Conservation (phyloP, 2,329 filamentous ascomycete species). For the Aspergillus vadensis region DNA sequence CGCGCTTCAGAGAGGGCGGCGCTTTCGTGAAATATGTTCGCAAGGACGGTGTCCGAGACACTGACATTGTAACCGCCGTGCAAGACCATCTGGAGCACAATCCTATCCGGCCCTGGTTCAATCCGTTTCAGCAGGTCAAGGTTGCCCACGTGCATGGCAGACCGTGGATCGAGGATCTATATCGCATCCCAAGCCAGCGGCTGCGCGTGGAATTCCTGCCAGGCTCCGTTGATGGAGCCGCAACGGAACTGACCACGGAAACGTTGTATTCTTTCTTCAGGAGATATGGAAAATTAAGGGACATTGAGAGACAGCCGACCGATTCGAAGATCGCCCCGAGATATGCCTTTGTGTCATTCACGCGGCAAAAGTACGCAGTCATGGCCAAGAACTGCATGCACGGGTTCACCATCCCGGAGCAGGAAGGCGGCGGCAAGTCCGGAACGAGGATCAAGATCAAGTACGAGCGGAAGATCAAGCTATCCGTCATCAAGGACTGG, state of each 20-base stretch:
- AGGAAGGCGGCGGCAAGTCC: slow-evolving; percentile 70
- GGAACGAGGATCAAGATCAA: slow-evolving; percentile 79
- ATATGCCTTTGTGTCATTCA: slow-evolving; percentile 79
- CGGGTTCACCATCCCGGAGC: slow-evolving; percentile 70
- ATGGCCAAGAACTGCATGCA: slow-evolving; percentile 94
- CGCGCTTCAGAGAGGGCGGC: slow-evolving; percentile 85
- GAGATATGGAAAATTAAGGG: slow-evolving; percentile 83
- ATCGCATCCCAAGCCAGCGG: slow-evolving; percentile 73
- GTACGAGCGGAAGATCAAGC: slow-evolving; percentile 77
- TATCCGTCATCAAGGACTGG: slow-evolving; percentile 84
- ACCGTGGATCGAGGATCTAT: slow-evolving; percentile 93
- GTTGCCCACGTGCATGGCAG: slow-evolving; percentile 75
- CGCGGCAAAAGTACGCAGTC: slow-evolving; percentile 71
- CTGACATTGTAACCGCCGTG: slow-evolving; percentile 63
- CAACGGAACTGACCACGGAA: slow-evolving; percentile 81
- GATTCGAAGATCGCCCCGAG: slow-evolving; percentile 84
- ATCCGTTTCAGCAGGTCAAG: slow-evolving; percentile 71
- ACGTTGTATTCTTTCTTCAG: slow-evolving; percentile 84
- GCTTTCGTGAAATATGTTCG: slow-evolving; percentile 85
- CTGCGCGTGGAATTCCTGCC: slow-evolving; percentile 85
- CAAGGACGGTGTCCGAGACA: slow-evolving; percentile 48
- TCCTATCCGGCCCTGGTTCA: slow-evolving; percentile 86
- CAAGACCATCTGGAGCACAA: slow-evolving; percentile 65
- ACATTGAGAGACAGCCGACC: slow-evolving; percentile 78
- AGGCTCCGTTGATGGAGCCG: slow-evolving; percentile 67